Evolutionary conservation across 139 green algal species (phyloP), one percentile per base, ranked within the genome.

Genomic region (Coelastrella sp.): DNA sequence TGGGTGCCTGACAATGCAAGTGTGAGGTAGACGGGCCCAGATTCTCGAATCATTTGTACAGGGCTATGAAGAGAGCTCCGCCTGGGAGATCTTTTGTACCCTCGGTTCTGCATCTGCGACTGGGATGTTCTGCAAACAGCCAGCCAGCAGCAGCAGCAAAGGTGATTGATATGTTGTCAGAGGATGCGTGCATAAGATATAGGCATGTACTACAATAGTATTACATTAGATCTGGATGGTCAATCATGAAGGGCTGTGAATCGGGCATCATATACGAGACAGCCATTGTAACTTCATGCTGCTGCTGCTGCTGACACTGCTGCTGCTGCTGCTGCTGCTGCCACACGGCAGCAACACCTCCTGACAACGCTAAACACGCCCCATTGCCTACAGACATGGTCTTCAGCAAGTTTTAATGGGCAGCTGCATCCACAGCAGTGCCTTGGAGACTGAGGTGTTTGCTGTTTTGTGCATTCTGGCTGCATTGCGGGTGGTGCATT

Each of bases 41-140:
- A 94, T 90, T 99, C 97, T 65, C 17, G 93, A 98, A 91, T 94
- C 95, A 97, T 89, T 97, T 97, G 92, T 93, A 97, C 77, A 98
- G 91, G 4, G 96, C 95, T 79, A 97, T 96, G 92, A 99, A 99
- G 23, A 99, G 95, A 2, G 97, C 98, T 3, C 98, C 98, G 0
- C 98, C 98, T 66, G 99, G 94, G 57, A 99, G 93, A 79, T 99
- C 98, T 85, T 98, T 93, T 76, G 99, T 99, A 93, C 99, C 97
- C 3, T 98, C 97, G 98, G 96, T 93, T 98, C 97, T 56, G 98
- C 98, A 89, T 99, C 94, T 0, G 97, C 98, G 20, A 99, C 97
- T 4, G 98, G 98, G 22, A 99, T 96, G 77, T 99, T 98, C 96
- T 97, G 95, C 79, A 87, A 7, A 14, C 10, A 59, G 73, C 75